These are phyloP conservation scores for Cladophialophora chaetospira DNA, from an alignment of 2,329 filamentous ascomycete species.

Conservation along the genomic window DNA sequence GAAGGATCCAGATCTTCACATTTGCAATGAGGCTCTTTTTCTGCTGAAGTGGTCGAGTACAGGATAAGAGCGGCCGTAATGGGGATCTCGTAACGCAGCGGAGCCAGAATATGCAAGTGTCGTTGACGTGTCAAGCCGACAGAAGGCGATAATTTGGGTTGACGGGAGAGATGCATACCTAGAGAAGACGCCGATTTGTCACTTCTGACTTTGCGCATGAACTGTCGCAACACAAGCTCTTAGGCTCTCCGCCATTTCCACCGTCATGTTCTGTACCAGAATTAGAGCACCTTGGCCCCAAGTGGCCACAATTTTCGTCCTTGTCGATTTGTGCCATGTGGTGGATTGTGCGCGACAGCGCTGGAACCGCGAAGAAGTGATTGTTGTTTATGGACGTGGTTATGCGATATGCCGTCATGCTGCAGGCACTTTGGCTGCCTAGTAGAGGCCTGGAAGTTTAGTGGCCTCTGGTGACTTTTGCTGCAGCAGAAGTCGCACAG, in stretches of 20 bases:
- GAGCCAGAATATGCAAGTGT: constrained; percentile 27
- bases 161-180: constrained; percentile 24
- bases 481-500: constrained; percentile 14
- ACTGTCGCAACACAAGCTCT: constrained; percentile 25
- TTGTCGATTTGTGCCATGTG: constrained; percentile 2
- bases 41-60: constrained; percentile 1
- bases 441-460: constrained; percentile 18
- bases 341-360: background rate
- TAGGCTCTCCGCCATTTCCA: constrained; percentile 11
- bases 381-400: constrained; percentile 4
- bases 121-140: constrained; percentile 34
- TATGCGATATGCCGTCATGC: constrained; percentile 20
- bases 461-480: background rate
- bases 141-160: constrained; percentile 24
- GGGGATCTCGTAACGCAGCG: constrained; percentile 26
- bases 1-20: constrained; percentile 8
- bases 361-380: background rate
- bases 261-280: constrained; percentile 23
- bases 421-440: constrained; percentile 27
- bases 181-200: constrained; percentile 28
- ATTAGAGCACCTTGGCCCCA: constrained; percentile 18
- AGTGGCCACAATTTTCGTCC: background rate
- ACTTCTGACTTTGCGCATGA: constrained; percentile 7
- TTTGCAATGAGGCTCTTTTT: constrained; percentile 22
- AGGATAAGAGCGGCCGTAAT: constrained; percentile 12